phyloP scores from a whole-genome alignment of 176 grass and related monocot genomes.

The Oryza officinalis region DNA sequence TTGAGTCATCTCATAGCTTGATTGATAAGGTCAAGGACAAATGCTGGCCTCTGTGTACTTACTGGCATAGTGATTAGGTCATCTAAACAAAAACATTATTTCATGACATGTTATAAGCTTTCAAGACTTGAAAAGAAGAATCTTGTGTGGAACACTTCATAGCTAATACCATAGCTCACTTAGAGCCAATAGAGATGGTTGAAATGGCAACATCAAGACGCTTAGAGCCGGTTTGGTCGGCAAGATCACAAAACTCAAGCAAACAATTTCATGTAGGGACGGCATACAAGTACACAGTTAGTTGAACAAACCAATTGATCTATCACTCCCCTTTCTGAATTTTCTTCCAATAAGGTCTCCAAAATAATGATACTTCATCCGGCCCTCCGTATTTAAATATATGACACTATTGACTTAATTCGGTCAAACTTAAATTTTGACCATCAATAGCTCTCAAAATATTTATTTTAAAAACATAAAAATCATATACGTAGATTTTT shows the following conservation, averaged over 20 bases:
- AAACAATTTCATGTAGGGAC: background rate
- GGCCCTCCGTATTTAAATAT: too few relatives aligned
- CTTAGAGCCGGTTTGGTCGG: background rate
- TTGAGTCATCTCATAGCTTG: background rate
- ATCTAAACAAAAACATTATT: slow-evolving; percentile 21
- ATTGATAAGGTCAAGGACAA: slow-evolving; percentile 32
- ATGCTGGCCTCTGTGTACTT: slow-evolving; percentile 12
- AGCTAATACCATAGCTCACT: slow-evolving; percentile 14
- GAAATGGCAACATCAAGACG: slow-evolving; percentile 46
- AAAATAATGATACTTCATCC: background rate
- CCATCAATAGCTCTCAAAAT: too few relatives aligned
- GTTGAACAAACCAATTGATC: slow-evolving; percentile 18
- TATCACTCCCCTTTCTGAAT: background rate
- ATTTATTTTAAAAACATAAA: too few relatives aligned
- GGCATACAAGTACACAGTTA: background rate
- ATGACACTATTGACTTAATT: too few relatives aligned
- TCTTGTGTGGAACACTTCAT: slow-evolving; percentile 11
- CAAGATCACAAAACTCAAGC: background rate
- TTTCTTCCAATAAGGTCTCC: background rate
- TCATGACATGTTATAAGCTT: slow-evolving; percentile 28
- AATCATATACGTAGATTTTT: too few relatives aligned
- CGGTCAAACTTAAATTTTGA: too few relatives aligned
- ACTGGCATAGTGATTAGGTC: slow-evolving; percentile 28
- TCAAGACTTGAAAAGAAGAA: slow-evolving; percentile 7
- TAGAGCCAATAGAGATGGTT: slow-evolving; percentile 26